Conservation (phyloP, 257 asterid genomes). For the Verbascum thapsus region DNA sequence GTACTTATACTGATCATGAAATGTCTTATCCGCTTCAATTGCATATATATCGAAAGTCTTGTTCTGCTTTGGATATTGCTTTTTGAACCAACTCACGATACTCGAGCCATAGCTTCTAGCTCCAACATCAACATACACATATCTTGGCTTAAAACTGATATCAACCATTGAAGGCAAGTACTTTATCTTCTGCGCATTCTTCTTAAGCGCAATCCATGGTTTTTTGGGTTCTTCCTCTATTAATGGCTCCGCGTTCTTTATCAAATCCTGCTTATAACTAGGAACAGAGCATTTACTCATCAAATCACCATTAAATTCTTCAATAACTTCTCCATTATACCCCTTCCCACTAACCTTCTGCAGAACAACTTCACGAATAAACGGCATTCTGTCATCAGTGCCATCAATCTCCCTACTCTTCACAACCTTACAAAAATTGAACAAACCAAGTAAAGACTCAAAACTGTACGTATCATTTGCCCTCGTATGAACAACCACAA, state of each 20-base stretch:
- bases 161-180: conserved; percentile 82
- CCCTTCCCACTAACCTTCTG: conserved; percentile 43
- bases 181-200: conserved; percentile 66
- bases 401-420: conserved; percentile 48
- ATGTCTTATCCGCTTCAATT: conserved; percentile 84
- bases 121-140: conserved; percentile 88
- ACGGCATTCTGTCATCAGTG: conserved; percentile 39
- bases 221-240: conserved; percentile 82
- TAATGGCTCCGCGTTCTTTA: conserved; percentile 75
- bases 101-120: conserved; percentile 95
- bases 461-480: conserved; percentile 57
- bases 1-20: conserved; percentile 61
- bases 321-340: conserved; percentile 12
- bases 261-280: conserved; percentile 59
- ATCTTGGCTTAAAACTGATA: conserved; percentile 73
- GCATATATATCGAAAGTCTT: conserved; percentile 89
- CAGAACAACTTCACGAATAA: conserved; percentile 54
- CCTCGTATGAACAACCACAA: conserved; percentile 51
- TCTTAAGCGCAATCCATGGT: conserved; percentile 94
- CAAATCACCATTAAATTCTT: conserved; percentile 33
- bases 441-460: conserved; percentile 52
- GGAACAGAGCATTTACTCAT: conserved; percentile 58
- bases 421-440: conserved; percentile 54
- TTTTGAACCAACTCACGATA: conserved; percentile 96
- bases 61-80: conserved; percentile 93